A percentile compares a stretch with the other conserved stretches of the same genome.
Conservation (phyloP, 1,139 yeast genomes). For the Suhomyces yuchorum region DNA sequence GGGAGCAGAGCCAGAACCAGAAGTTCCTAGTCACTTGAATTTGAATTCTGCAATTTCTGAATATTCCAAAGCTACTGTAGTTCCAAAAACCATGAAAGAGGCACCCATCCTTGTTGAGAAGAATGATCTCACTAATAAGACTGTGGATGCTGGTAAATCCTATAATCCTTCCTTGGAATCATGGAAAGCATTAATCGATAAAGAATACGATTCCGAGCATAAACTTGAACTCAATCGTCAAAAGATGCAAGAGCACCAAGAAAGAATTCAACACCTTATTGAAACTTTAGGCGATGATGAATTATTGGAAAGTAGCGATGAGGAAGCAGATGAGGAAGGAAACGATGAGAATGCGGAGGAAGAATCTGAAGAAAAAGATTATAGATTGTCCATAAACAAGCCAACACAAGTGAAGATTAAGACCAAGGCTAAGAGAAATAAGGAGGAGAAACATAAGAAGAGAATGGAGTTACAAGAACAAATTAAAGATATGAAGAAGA, state of each 20-base stretch:
- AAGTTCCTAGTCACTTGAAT: conserved; percentile 31
- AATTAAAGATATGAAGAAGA: conserved; percentile 57
- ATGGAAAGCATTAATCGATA: conserved; percentile 73
- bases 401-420: conserved; percentile 72
- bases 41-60: conserved; percentile 39
- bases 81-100: conserved; percentile 58
- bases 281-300: conserved; percentile 61
- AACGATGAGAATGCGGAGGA: conserved; percentile 28
- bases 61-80: conserved; percentile 50
- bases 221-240: conserved; percentile 66
- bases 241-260: conserved; percentile 60
- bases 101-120: conserved; percentile 57
- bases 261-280: conserved; percentile 65
- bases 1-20: conserved; percentile 52
- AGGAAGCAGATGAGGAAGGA: conserved; percentile 40
- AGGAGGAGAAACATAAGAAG: conserved; percentile 65
- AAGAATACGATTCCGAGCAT: conserved; percentile 68
- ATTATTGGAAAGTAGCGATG: conserved; percentile 47
- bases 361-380: conserved; percentile 22
- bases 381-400: conserved; percentile 65
- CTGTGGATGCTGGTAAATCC: conserved; percentile 86
- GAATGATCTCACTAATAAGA: conserved; percentile 24
- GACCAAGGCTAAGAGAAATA: conserved; percentile 77
- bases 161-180: conserved; percentile 87
- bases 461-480: conserved; percentile 56